Base-by-base conservation (phyloP, 192 early-diverging fungal species). In the Podila verticillata region DNA sequence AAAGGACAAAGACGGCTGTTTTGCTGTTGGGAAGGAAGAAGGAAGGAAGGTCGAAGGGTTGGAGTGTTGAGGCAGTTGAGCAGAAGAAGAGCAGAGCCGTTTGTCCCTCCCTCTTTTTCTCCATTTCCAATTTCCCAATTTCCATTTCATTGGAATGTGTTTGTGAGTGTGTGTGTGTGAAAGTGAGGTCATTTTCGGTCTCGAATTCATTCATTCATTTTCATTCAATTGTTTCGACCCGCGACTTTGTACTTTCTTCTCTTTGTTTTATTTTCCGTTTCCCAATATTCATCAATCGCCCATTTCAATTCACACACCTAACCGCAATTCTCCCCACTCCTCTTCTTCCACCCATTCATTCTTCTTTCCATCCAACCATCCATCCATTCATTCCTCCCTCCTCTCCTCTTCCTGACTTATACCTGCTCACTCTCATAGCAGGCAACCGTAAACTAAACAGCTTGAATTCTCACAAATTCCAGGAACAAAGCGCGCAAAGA, bases 201-300 rank as follows among this genome's bases (percentile, higher is more conserved):
- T n/a, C n/a, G n/a, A n/a, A n/a, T n/a, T 39, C 61, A 35, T 62
- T 62, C 32, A n/a, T 26, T 20, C 34, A 26, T 36, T 62, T n/a
- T 56, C 24, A 10, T 48, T 10, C 47, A 24, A 7, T 24, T 24
- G n/a, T n/a, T n/a, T n/a, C n/a, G n/a, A n/a, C n/a, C n/a, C n/a
- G n/a, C n/a, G n/a, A n/a, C n/a, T n/a, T n/a, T n/a, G n/a, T n/a
- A n/a, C n/a, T n/a, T n/a, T n/a, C n/a, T n/a, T n/a, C n/a, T n/a
- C n/a, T n/a, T n/a, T n/a, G n/a, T n/a, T n/a, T n/a, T n/a, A n/a
- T n/a, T n/a, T n/a, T n/a, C n/a, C n/a, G n/a, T n/a, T n/a, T n/a
- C n/a, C n/a, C n/a, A n/a, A n/a, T n/a, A n/a, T n/a, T n/a, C n/a
- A n/a, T 56, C 26, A 13, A 22, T 56, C 54, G 5, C 24, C 5